Evolutionary conservation across 768 basidiomycete species (phyloP).

Genomic region (Suillus luteus): DNA sequence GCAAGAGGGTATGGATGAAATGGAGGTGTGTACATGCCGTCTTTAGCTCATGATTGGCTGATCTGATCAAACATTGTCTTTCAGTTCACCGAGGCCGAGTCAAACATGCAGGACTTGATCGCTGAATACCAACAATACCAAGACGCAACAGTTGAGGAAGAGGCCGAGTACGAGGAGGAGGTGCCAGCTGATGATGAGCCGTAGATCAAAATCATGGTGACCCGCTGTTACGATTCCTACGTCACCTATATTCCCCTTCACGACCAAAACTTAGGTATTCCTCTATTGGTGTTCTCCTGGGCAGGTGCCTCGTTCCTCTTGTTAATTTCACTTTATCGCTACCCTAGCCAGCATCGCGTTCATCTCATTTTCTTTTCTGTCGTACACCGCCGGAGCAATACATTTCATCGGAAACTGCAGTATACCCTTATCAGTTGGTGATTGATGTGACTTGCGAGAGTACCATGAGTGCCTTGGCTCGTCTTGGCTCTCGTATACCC

Average conservation of each 20-base stretch:
- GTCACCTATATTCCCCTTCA: slow-evolving; percentile 25
- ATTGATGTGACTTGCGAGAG: background rate
- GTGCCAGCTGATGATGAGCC: slow-evolving; percentile 60
- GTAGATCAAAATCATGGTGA: slow-evolving; percentile 32
- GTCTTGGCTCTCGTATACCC: background rate
- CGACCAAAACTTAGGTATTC: slow-evolving; percentile 39
- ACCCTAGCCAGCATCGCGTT: slow-evolving; percentile 30
- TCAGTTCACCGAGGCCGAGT: slow-evolving; percentile 96
- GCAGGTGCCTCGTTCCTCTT: slow-evolving; percentile 28
- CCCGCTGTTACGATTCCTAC: slow-evolving; percentile 20
- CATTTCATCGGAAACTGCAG: slow-evolving; percentile 16
- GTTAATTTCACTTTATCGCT: slow-evolving; percentile 34
- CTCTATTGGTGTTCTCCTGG: slow-evolving; percentile 34
- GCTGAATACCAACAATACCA: slow-evolving; percentile 98
- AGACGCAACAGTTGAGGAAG: slow-evolving; percentile 91
- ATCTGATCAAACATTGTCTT: slow-evolving; percentile 12
- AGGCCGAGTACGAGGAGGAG: slow-evolving; percentile 89
- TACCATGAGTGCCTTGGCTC: background rate
- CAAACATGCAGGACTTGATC: slow-evolving; percentile 98
- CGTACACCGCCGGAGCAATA: slow-evolving; percentile 13
- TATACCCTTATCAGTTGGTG: slow-evolving; percentile 11
- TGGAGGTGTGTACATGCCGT: slow-evolving; percentile 60
- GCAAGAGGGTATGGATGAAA: slow-evolving; percentile 99
- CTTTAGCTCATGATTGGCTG: background rate
- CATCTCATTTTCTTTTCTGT: slow-evolving; percentile 20